phyloP scores from a whole-genome alignment of 441 rosid genomes.

The Corymbia citriodora region DNA sequence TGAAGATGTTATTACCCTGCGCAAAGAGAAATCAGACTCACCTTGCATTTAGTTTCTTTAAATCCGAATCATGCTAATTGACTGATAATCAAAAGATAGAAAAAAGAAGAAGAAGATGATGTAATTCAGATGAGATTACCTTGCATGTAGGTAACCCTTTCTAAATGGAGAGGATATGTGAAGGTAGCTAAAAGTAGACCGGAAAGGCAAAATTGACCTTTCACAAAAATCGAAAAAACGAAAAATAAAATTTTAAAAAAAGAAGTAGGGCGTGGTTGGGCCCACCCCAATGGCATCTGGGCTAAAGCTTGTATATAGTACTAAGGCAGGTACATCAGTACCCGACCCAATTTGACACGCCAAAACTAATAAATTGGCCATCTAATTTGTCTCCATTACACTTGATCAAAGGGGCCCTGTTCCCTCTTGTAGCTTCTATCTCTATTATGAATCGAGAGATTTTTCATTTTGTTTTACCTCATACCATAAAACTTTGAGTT shows the following conservation, averaged over 20 bases:
- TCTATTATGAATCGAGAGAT: neutral
- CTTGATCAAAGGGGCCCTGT: neutral
- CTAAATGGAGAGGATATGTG: neutral
- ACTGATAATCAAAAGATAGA: neutral
- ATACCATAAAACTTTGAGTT: neutral
- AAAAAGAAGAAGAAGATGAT: neutral
- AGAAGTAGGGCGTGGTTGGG: neutral
- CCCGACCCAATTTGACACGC: neutral
- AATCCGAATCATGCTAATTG: neutral
- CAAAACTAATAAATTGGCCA: neutral
- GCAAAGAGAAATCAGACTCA: neutral
- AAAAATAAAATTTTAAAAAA: neutral
- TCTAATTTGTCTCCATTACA: constrained; percentile 5
- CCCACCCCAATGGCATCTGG: neutral
- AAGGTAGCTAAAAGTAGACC: neutral
- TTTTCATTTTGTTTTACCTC: neutral
- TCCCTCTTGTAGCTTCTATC: neutral
- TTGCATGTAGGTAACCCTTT: neutral
- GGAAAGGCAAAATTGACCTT: neutral
- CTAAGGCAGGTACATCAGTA: neutral
- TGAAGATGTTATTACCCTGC: neutral
- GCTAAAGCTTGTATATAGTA: neutral
- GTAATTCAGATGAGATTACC: neutral
- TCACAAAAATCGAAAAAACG: neutral
- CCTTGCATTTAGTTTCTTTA: neutral